phyloP scores from a whole-genome alignment of 352 stramenopile species.

The Aphanomyces stellatus region DNA sequence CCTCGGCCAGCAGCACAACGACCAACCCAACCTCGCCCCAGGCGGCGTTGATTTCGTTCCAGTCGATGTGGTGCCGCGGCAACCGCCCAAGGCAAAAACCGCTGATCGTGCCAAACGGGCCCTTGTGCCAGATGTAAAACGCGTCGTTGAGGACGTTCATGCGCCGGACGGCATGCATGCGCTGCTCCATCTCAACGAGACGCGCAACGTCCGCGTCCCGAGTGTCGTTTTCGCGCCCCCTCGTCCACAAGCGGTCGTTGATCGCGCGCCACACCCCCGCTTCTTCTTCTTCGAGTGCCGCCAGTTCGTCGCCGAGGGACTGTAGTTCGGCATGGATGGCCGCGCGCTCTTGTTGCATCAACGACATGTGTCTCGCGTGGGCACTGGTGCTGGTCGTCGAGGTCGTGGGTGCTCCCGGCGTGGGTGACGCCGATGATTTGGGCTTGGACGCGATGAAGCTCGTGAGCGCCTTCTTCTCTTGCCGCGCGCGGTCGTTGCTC shows the following conservation, averaged over 20 bases:
- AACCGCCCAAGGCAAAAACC: conserved; percentile 69
- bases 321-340: conserved; percentile 41
- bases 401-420: not conserved
- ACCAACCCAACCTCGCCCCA: conserved; percentile 67
- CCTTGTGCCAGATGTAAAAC: conserved; percentile 66
- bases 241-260: conserved; percentile 42
- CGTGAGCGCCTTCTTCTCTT: conserved; percentile 59
- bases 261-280: conserved; percentile 43
- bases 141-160: conserved; percentile 64
- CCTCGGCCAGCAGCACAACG: conserved; percentile 45
- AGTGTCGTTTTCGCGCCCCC: conserved; percentile 41
- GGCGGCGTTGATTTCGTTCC: conserved; percentile 84
- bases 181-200: conserved; percentile 48
- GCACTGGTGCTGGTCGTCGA: not conserved
- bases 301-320: conserved; percentile 39
- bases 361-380: conserved; percentile 44
- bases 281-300: conserved; percentile 43
- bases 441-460: conserved; percentile 45
- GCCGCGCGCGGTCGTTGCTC: conserved; percentile 41
- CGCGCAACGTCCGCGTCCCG: conserved; percentile 43
- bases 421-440: not conserved
- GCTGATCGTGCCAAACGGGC: conserved; percentile 77
- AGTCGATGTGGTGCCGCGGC: conserved; percentile 49
- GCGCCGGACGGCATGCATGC: conserved; percentile 32
- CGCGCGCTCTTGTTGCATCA: conserved; percentile 65